A percentile compares a stretch with the other conserved stretches of the same genome.
Conservation (phyloP, 495 filamentous ascomycete genomes). For the Pseudoneurospora amorphoporcata region DNA sequence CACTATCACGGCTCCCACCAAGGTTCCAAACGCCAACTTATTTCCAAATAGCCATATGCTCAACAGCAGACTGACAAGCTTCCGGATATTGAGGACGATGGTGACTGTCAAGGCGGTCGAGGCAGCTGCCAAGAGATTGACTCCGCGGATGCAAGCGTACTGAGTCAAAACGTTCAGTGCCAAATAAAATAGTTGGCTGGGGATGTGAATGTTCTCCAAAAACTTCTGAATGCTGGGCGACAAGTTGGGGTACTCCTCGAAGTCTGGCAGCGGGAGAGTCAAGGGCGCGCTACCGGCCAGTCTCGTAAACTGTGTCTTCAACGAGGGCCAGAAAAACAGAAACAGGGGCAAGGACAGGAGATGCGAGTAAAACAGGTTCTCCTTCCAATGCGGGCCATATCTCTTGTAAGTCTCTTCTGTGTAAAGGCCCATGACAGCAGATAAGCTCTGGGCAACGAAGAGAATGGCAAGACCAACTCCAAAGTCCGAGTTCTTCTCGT, state of each 20-base stretch:
- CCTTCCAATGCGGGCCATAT: slow-evolving; percentile 86
- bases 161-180: slow-evolving; percentile 80
- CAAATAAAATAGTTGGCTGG: slow-evolving; percentile 63
- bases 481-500: slow-evolving; percentile 33
- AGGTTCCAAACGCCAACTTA: slow-evolving; percentile 56
- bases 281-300: slow-evolving; percentile 40
- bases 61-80: slow-evolving; percentile 80
- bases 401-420: slow-evolving; percentile 77
- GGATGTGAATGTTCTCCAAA: slow-evolving; percentile 39
- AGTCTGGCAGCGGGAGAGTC: slow-evolving; percentile 24
- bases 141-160: slow-evolving; percentile 87
- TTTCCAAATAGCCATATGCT: slow-evolving; percentile 95
- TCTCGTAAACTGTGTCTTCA: slow-evolving; percentile 39
- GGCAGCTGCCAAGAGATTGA: slow-evolving; percentile 77
- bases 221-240: slow-evolving; percentile 20
- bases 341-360: slow-evolving; percentile 64
- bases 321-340: slow-evolving; percentile 42
- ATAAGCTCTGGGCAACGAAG: slow-evolving; percentile 78
- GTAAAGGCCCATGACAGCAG: slow-evolving; percentile 90
- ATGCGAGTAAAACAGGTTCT: slow-evolving; percentile 93
- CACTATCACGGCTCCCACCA: slow-evolving; percentile 72
- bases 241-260: slow-evolving; percentile 17
- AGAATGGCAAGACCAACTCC: slow-evolving; percentile 74
- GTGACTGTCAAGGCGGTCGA: slow-evolving; percentile 90
- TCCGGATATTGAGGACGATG: slow-evolving; percentile 89